phyloP scores from a whole-genome alignment of 352 stramenopile genomes.

The Globisporangium acanthophoron region DNA sequence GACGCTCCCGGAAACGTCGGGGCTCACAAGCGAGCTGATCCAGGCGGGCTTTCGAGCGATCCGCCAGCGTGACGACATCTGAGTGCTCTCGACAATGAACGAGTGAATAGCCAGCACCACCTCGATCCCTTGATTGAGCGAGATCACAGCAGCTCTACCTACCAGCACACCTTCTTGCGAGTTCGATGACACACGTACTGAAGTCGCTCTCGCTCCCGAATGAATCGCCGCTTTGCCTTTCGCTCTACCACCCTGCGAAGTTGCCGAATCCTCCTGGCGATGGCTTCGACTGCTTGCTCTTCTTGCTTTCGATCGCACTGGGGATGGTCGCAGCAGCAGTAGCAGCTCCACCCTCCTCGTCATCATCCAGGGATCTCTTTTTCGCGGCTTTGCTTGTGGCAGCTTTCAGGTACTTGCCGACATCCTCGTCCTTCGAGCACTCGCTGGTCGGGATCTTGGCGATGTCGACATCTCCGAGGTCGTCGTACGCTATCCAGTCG shows the following conservation, averaged over 20 bases:
- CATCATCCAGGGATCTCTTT: constrained; percentile 21
- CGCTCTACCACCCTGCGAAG: constrained; percentile 65
- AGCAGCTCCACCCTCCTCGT: not conserved
- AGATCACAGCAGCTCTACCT: not conserved
- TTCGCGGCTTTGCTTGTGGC: constrained; percentile 5
- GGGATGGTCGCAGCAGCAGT: constrained; percentile 15
- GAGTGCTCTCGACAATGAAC: not conserved
- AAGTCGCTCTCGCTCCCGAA: too few species aligned
- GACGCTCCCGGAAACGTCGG: constrained; percentile 48
- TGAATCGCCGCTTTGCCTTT: too few species aligned
- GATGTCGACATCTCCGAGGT: constrained; percentile 46
- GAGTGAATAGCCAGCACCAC: not conserved
- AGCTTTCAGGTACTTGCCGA: constrained; percentile 68
- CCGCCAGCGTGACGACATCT: constrained; percentile 11
- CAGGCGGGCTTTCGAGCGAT: constrained; percentile 32
- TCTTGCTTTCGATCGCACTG: constrained; percentile 70
- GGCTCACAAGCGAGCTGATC: constrained; percentile 59
- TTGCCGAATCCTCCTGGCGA: constrained; percentile 55
- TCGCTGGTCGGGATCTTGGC: constrained; percentile 36
- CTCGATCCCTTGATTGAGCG: not conserved
- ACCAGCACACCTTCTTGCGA: not conserved
- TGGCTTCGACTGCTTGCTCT: constrained; percentile 40
- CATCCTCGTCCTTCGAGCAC: constrained; percentile 38
- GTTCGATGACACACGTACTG: too few species aligned
- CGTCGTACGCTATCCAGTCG: constrained; percentile 79